These are phyloP conservation scores for Monilinia laxa DNA, from an alignment of 2,329 filamentous ascomycete genomes.

Conservation along the genomic window DNA sequence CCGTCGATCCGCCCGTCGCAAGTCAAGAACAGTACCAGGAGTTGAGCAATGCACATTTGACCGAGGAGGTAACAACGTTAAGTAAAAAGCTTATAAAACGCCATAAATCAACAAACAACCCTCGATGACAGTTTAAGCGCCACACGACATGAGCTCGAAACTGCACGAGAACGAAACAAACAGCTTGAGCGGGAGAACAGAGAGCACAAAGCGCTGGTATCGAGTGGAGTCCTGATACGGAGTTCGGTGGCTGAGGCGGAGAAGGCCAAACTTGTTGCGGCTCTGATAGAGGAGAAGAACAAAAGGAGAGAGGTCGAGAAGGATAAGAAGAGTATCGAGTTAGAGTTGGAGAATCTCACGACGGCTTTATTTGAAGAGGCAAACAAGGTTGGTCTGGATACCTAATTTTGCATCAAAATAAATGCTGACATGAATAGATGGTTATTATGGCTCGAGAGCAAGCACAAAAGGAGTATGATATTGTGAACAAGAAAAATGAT, in stretches of 20 bases:
- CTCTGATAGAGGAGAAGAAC: conserved; percentile 63
- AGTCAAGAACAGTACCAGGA: conserved; percentile 52
- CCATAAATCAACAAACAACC: conserved; percentile 92
- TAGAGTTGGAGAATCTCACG: conserved; percentile 86
- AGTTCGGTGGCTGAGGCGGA: conserved; percentile 74
- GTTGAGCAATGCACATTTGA: conserved; percentile 46
- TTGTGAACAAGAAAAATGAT: conserved; percentile 79
- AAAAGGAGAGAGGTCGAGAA: conserved; percentile 66
- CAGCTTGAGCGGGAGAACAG: conserved; percentile 61
- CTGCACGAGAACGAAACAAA: conserved; percentile 64
- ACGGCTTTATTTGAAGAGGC: conserved; percentile 96
- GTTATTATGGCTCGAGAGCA: conserved; percentile 89
- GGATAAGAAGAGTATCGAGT: conserved; percentile 86
- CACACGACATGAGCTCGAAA: conserved; percentile 79
- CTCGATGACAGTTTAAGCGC: conserved; percentile 85
- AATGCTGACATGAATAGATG: conserved; percentile 78
- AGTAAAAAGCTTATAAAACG: conserved; percentile 96
- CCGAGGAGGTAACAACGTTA: conserved; percentile 79
- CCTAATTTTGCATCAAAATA: not conserved
- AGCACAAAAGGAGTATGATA: conserved; percentile 79
- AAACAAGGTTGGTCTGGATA: conserved; percentile 63
- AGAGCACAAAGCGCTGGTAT: conserved; percentile 67
- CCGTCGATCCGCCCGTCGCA: conserved; percentile 41
- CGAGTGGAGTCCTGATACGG: conserved; percentile 72
- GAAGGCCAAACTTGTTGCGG: conserved; percentile 58